phyloP scores from a whole-genome alignment of 2,329 filamentous ascomycete species.

The Xylaria sp. region DNA sequence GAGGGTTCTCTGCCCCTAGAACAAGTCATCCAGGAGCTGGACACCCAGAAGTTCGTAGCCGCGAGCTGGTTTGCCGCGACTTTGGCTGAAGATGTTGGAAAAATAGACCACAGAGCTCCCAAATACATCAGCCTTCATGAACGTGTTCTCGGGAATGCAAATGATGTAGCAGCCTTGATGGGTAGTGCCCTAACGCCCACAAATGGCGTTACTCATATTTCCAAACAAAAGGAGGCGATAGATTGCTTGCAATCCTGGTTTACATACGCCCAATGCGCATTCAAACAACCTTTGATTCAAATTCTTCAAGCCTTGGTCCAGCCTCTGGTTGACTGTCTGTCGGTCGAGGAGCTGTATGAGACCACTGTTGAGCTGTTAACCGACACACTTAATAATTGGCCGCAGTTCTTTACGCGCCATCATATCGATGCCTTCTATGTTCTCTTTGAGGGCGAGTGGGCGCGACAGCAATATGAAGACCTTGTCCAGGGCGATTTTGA shows the following conservation, averaged over 20 bases:
- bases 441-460: slow-evolving; percentile 71
- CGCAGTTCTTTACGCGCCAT: slow-evolving; percentile 67
- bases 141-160: slow-evolving; percentile 61
- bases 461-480: slow-evolving; percentile 63
- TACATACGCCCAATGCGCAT: slow-evolving; percentile 73
- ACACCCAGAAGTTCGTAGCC: slow-evolving; percentile 62
- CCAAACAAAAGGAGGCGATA: slow-evolving; percentile 65
- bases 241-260: slow-evolving; percentile 77
- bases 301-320: slow-evolving; percentile 69
- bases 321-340: slow-evolving; percentile 69
- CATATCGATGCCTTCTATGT: slow-evolving; percentile 67
- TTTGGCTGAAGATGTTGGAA: slow-evolving; percentile 73
- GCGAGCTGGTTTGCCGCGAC: slow-evolving; percentile 72
- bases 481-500: slow-evolving; percentile 70
- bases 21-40: slow-evolving; percentile 58
- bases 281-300: slow-evolving; percentile 65
- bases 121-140: slow-evolving; percentile 62
- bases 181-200: slow-evolving; percentile 51
- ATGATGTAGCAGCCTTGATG: slow-evolving; percentile 61
- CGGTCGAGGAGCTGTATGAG: slow-evolving; percentile 67
- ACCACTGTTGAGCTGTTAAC: slow-evolving; percentile 71
- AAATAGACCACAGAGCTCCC: slow-evolving; percentile 70
- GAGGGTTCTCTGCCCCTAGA: slow-evolving; percentile 56
- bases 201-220: slow-evolving; percentile 41
- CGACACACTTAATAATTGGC: slow-evolving; percentile 73